Base-by-base conservation (phyloP, 495 filamentous ascomycete species). In the Tirmania nivea region DNA sequence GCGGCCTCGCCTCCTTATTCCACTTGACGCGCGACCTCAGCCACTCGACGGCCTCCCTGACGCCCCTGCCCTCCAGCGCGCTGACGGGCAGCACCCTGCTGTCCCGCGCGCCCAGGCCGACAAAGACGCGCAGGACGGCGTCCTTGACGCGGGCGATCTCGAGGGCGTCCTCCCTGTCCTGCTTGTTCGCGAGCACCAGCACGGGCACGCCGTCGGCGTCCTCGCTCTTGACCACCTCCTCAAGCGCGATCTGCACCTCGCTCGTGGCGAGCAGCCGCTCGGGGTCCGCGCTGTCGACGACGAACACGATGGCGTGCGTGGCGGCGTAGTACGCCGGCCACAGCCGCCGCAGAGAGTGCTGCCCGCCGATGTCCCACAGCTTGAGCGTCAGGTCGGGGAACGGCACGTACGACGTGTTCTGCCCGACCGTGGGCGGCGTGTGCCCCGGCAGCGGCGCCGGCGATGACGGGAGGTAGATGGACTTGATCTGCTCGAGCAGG, bases 61-160 rank as follows among this genome's bases (percentile, higher is more conserved):
- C 90, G 2, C 48, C 90, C 90, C 36, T 57, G 20, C 92, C 90
- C 51, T 84, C 83, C 61, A 97, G 70, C 35, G 90, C 90, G 69
- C 82, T 88, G 48, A 94, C 79, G 16, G 92, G 89, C 68, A 97
- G 65, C 36, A 96, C 90, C 51, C 90, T 74, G 65, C 81, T 86
- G 67, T 97, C 90, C 52, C 79, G 81, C 9, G 73, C 76, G 0
- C 86, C 86, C 63, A 86, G 83, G 61, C 90, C 86, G 2, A 92
- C 88, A 69, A 96, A 86, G 67, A 96, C 90, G 9, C 95, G 87
- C 67, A 81, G 83, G 17, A 97, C 71, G 0, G 90, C 89, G 66
- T 97, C 90, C 71, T 97, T 97, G 63, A 96, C 90, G 54, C 86
- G 72, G 35, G 95, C 87, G 3, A 95, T 92, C 71, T 97, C 92